Conservation (phyloP, 768 basidiomycete species). For the Calocybe gangraenosa region DNA sequence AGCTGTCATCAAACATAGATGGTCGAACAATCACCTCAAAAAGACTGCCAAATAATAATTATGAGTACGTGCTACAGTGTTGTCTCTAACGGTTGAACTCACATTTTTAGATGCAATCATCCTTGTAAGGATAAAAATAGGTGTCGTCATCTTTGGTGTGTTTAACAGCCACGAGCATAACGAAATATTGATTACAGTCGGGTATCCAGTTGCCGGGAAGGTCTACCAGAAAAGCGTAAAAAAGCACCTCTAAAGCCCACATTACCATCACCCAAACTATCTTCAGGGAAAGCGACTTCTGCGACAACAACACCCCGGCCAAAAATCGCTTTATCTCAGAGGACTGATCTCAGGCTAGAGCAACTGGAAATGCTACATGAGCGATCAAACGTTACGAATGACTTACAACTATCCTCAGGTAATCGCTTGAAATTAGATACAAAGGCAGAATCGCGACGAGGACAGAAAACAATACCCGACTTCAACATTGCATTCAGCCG, state of each 20-base stretch:
- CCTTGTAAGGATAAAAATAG: slow-evolving; percentile 70
- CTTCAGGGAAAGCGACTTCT: slow-evolving; percentile 3
- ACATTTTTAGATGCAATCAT: slow-evolving; percentile 65
- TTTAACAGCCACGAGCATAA: neutral
- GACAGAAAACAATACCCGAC: slow-evolving; percentile 29
- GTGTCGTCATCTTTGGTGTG: slow-evolving; percentile 77
- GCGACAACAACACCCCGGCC: slow-evolving; percentile 12
- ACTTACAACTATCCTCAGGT: slow-evolving; percentile 32
- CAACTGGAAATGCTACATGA: slow-evolving; percentile 41
- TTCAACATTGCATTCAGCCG: slow-evolving; percentile 49
- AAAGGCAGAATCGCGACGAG: slow-evolving; percentile 22
- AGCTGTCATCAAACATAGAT: slow-evolving; percentile 2
- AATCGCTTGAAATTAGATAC: slow-evolving; percentile 42
- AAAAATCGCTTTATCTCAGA: slow-evolving; percentile 16
- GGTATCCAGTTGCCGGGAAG: slow-evolving; percentile 63
- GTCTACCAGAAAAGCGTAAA: slow-evolving; percentile 48
- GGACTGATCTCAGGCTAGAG: slow-evolving; percentile 27
- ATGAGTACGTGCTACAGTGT: slow-evolving; percentile 40
- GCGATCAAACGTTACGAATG: slow-evolving; percentile 35
- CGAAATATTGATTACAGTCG: slow-evolving; percentile 3
- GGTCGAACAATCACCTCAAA: slow-evolving; percentile 18
- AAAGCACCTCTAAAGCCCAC: slow-evolving; percentile 12
- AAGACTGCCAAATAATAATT: slow-evolving; percentile 59
- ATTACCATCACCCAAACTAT: slow-evolving; percentile 1
- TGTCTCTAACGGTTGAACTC: neutral